phyloP scores from a whole-genome alignment of 2,329 filamentous ascomycete species.

The Ascochyta lentis region DNA sequence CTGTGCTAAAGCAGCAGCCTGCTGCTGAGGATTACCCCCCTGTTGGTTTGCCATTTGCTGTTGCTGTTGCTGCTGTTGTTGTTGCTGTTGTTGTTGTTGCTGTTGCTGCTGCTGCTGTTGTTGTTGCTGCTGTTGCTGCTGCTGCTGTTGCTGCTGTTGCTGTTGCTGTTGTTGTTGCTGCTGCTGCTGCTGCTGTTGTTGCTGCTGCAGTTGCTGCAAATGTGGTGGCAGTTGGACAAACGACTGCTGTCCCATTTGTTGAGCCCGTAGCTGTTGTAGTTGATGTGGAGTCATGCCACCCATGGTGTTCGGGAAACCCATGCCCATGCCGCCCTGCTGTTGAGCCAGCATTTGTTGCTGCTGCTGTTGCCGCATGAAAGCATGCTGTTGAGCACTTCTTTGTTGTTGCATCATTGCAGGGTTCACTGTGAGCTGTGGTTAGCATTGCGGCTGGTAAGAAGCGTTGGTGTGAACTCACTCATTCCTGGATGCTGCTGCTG shows the following conservation, averaged over 20 bases:
- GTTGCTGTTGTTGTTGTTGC: conserved; percentile 29
- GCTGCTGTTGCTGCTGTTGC: conserved; percentile 40
- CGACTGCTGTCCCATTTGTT: conserved; percentile 29
- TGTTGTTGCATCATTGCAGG: conserved; percentile 52
- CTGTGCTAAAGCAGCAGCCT: conserved; percentile 54
- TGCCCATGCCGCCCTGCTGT: conserved; percentile 60
- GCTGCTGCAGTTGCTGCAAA: conserved; percentile 54
- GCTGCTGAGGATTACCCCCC: conserved; percentile 49
- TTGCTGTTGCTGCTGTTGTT: conserved; percentile 52
- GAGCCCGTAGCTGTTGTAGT: conserved; percentile 39
- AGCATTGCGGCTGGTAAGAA: conserved; percentile 3
- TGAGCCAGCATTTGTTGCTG: conserved; percentile 62
- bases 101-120: conserved; percentile 33
- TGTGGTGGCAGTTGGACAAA: conserved; percentile 41
- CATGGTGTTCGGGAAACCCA: conserved; percentile 63
- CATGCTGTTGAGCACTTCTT: conserved; percentile 51
- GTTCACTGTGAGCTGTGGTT: conserved; percentile 41
- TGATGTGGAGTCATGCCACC: conserved; percentile 55
- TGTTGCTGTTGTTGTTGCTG: too few species aligned
- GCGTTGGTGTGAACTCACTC: conserved; percentile 40
- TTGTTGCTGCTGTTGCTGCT: conserved; percentile 50
- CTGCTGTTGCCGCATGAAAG: conserved; percentile 58
- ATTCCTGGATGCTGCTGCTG: conserved; percentile 50
- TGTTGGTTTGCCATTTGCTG: conserved; percentile 55
- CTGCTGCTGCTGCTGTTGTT: conserved; percentile 45